Evolutionary conservation across 305 asterid species (phyloP).

Genomic region (Fraxinus paxiana): DNA sequence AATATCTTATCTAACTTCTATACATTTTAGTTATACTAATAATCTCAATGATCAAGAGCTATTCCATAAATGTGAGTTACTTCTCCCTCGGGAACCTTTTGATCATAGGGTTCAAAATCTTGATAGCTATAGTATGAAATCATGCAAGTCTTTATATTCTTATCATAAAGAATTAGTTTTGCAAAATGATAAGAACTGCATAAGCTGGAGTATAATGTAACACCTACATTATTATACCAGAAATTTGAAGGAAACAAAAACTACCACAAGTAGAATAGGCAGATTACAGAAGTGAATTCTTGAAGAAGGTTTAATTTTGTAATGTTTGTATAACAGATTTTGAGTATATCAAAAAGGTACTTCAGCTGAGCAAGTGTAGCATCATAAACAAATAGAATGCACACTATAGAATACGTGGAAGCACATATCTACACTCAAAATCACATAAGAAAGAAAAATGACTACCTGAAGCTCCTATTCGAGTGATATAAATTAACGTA

Average conservation of each 20-base stretch:
- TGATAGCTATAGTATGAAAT: background rate
- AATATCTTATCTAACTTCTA: background rate
- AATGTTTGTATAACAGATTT: background rate
- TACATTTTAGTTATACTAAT: background rate
- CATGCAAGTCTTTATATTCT: background rate
- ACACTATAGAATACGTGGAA: conserved; percentile 13
- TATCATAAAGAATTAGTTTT: background rate
- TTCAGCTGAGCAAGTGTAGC: conserved; percentile 9
- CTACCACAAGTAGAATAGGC: conserved; percentile 5
- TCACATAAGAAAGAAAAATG: conserved; percentile 22
- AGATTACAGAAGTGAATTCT: background rate
- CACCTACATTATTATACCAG: background rate
- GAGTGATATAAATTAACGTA: conserved; percentile 73
- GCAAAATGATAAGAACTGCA: background rate
- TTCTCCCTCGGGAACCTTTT: background rate
- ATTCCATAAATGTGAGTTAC: background rate
- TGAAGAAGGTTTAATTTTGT: background rate
- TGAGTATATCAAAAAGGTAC: conserved; percentile 11
- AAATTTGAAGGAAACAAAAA: background rate
- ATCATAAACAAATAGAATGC: conserved; percentile 18
- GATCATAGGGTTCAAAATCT: background rate
- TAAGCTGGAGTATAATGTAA: background rate
- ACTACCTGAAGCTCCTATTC: conserved; percentile 93
- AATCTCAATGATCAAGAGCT: background rate
- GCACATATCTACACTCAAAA: conserved; percentile 12